Conservation (phyloP, 1,139 yeast species). For the Saccharomyces hybrid region DNA sequence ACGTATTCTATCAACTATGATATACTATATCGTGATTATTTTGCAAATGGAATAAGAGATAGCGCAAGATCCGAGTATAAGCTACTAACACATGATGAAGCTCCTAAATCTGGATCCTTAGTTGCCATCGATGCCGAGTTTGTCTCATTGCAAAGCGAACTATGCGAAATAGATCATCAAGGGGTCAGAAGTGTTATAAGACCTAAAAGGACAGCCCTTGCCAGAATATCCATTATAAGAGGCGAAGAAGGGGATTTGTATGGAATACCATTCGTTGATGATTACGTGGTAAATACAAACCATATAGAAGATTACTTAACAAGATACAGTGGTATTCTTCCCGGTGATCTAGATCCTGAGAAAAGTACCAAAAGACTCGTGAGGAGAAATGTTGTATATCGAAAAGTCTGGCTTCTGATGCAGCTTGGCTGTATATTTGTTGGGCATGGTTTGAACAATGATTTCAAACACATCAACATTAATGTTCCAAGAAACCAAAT, state of each 20-base stretch:
- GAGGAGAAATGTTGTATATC: conserved; percentile 72
- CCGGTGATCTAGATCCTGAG: conserved; percentile 76
- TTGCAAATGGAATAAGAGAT: conserved; percentile 62
- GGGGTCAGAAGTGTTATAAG: conserved; percentile 63
- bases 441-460: conserved; percentile 89
- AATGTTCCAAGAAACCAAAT: conserved; percentile 81
- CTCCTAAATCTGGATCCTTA: conserved; percentile 65
- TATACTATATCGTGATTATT: conserved; percentile 67
- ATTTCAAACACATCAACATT: conserved; percentile 85
- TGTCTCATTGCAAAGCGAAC: conserved; percentile 74
- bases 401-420: conserved; percentile 79
- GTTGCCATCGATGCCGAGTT: conserved; percentile 97
- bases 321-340: conserved; percentile 83
- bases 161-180: conserved; percentile 63
- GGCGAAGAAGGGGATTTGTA: conserved; percentile 59
- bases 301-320: conserved; percentile 81
- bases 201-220: conserved; percentile 73
- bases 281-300: conserved; percentile 70
- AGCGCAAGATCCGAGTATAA: conserved; percentile 55
- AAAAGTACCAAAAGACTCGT: conserved; percentile 66
- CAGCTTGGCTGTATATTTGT: conserved; percentile 88
- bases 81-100: conserved; percentile 56
- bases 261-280: conserved; percentile 86
- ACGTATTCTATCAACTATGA: conserved; percentile 45
- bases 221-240: conserved; percentile 80